These are phyloP conservation scores for Somion occarium DNA, from an alignment of 1,284 basidiomycete species.

Conservation along the genomic window DNA sequence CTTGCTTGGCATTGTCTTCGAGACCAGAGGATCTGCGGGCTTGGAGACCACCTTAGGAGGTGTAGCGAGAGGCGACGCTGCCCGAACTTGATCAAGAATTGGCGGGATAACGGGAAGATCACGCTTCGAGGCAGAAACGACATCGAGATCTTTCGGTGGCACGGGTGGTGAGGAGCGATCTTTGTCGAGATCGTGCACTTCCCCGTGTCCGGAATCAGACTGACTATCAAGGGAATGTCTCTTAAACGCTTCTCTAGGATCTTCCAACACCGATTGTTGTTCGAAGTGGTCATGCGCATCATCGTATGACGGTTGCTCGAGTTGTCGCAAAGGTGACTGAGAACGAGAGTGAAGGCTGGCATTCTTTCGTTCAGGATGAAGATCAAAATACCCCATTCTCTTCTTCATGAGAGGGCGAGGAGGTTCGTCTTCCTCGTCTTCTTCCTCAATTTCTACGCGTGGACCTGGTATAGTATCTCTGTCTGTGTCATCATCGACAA, in stretches of 20 bases:
- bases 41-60: constrained; percentile 9
- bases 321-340: neutral
- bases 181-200: constrained; percentile 9
- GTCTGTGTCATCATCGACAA: constrained; percentile 11
- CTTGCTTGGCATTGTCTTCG: constrained; percentile 38
- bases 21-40: constrained; percentile 9
- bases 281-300: constrained; percentile 1
- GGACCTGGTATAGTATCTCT: constrained; percentile 1
- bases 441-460: constrained; percentile 16
- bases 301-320: neutral
- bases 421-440: constrained; percentile 31
- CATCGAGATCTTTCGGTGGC: neutral
- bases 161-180: neutral
- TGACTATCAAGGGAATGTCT: constrained; percentile 24
- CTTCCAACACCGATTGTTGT: constrained; percentile 33
- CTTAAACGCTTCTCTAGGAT: constrained; percentile 20
- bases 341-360: constrained; percentile 3
- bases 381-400: constrained; percentile 64
- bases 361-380: constrained; percentile 48
- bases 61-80: neutral
- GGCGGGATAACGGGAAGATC: neutral
- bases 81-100: too few species aligned
- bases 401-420: constrained; percentile 13
- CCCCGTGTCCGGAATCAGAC: constrained; percentile 16
- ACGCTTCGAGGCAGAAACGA: neutral